These are phyloP conservation scores for Coleophoma crateriformis DNA, from an alignment of 2,329 filamentous ascomycete species.

Conservation along the genomic window DNA sequence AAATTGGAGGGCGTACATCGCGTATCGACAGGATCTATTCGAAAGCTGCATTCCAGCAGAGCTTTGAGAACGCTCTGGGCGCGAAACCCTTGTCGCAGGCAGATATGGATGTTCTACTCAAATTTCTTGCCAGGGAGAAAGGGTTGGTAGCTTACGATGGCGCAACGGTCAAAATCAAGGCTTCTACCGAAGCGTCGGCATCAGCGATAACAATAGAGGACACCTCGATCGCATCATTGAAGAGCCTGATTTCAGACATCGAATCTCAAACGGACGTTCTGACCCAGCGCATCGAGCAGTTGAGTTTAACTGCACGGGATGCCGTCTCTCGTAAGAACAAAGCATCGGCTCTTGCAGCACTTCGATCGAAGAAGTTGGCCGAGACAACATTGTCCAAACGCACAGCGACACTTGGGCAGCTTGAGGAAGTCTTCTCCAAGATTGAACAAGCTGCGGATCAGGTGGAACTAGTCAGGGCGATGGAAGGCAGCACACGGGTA, in stretches of 20 bases:
- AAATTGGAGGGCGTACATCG: constrained; percentile 34
- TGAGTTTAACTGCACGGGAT: constrained; percentile 60
- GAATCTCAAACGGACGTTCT: constrained; percentile 67
- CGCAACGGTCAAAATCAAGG: constrained; percentile 69
- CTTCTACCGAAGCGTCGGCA: constrained; percentile 36
- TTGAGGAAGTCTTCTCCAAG: constrained; percentile 77
- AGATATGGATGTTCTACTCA: constrained; percentile 66
- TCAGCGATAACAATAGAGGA: constrained; percentile 69
- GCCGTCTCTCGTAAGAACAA: constrained; percentile 71
- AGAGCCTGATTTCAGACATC: constrained; percentile 70
- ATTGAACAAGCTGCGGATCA: constrained; percentile 85
- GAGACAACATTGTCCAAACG: constrained; percentile 69
- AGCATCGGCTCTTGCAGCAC: constrained; percentile 67
- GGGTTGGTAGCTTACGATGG: constrained; percentile 53
- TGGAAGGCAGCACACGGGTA: constrained; percentile 72
- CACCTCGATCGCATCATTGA: constrained; percentile 75
- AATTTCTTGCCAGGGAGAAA: constrained; percentile 65
- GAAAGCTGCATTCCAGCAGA: constrained; percentile 55
- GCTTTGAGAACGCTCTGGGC: constrained; percentile 48
- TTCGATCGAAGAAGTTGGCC: constrained; percentile 77
- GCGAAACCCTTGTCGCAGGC: constrained; percentile 47
- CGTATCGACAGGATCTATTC: constrained; percentile 65
- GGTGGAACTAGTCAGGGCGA: constrained; percentile 74
- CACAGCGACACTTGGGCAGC: constrained; percentile 67
- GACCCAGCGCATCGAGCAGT: constrained; percentile 57